Base-by-base conservation (phyloP, 2,329 filamentous ascomycete species). In the Cytospora leucostoma region DNA sequence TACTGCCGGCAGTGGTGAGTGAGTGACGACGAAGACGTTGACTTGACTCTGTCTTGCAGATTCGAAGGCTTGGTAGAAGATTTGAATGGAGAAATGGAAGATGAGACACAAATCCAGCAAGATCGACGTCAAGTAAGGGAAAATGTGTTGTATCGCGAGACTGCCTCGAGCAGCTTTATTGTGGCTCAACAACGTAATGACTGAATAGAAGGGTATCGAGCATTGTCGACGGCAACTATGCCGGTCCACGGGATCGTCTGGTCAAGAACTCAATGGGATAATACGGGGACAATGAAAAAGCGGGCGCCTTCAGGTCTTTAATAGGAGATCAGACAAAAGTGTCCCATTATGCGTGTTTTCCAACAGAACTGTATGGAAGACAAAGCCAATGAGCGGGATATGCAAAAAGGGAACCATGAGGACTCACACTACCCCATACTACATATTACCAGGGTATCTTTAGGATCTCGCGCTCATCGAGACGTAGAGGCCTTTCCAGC, bases 111-210 rank as follows among this genome's bases (percentile, higher is more conserved):
- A 54, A 47, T 13, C 19, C 17, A 33, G 40, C n/a, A 53, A 55
- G 55, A 37, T 53, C 27, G 57, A 38, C 53, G 40, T 57, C 56
- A 54, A 54, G 64, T 51, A 53, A 21, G 40, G 15, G 15, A 21
- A 37, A 50, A 50, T 59, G 37, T 63, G 56, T 55, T 59, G 37
- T 63, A 58, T 56, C 37, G 49, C 2, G 56, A 65, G 64, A 21
- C 61, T 65, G 61, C 61, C 21, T 65, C 64, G 47, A 65, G 64
- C 64, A 65, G 61, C 51, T 52, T 61, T 63, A 64, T 63, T 65
- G 61, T 61, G 15, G 19, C 35, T 34, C 47, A 64, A 63, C 56
- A 65, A 65, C 61, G 37, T 51, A 61, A 52, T 53, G 57, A 61
- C 51, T 51, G 47, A 40, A 49, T 56, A 21, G 44, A 63, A 52